Base-by-base conservation (phyloP, 495 filamentous ascomycete species). In the Penicillium lagena region DNA sequence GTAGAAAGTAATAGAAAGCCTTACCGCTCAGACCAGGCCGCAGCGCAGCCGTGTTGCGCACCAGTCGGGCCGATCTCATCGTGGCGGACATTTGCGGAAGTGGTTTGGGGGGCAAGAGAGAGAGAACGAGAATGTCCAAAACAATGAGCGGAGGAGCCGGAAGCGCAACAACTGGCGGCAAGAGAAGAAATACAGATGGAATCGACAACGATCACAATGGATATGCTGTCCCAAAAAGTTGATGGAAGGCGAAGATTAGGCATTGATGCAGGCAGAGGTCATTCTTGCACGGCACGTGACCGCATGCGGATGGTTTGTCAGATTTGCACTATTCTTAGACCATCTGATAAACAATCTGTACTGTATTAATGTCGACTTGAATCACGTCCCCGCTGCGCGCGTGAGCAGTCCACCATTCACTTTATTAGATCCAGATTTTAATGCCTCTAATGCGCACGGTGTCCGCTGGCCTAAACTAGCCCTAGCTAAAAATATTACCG, bases 31-130 rank as follows among this genome's bases (percentile, higher is more conserved):
- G 46, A 15, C 55, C 50, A 35, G 64, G 56, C 41, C 64, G 64
- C 50, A 71, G 58, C 22, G 59, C 58, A 39, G 59, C 42, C 35
- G 54, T 66, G 51, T 51, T 63, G 62, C 67, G 69, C 56, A 69
- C 62, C 51, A 72, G 60, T 42, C 60, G 56, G 54, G 65, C 58
- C 31, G 66, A 69, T 56, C 67, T 68, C 60, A 70, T 63, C 17
- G 63, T 61, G 49, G 63, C 66, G 57, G 68, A 68, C 64, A 71
- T 71, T 61, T 53, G 56, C 56, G 64, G 59, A 60, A 56, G 50
- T 53, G 47, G 59, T 49, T 22, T 22, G 22, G 22, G 50, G 45
- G 50, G 40, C n/a, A n/a, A n/a, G 40, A 45, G 36, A 52, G 47
- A 52, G 53, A 50, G 52, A 51, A 42, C 43, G 54, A 40, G 33